Evolutionary conservation across 768 basidiomycete species (phyloP).

Genomic region (Tylopilus sp.): DNA sequence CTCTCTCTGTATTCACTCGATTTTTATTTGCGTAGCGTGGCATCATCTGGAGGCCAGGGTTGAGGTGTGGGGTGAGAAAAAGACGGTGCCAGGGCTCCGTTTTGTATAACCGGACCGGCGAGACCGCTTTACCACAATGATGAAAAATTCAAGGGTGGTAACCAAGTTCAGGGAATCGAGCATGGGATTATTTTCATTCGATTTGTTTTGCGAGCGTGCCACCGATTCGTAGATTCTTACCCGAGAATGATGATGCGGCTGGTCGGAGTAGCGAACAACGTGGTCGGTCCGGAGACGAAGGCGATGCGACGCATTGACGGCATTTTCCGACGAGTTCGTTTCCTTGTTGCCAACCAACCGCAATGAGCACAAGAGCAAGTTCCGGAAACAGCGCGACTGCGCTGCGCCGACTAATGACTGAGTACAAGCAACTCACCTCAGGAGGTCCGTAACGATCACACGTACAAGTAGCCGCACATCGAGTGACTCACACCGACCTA

Average conservation of each 20-base stretch:
- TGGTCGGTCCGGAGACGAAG: too few species aligned
- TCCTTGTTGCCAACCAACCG: background rate
- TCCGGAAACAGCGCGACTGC: constrained; percentile 62
- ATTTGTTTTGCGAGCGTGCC: too few species aligned
- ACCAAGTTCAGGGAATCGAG: background rate
- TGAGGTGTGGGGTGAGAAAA: constrained; percentile 9
- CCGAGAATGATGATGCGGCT: background rate
- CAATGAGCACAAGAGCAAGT: constrained; percentile 49
- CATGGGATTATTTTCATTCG: background rate
- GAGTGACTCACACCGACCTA: too few species aligned
- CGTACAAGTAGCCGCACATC: too few species aligned
- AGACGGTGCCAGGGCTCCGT: too few species aligned
- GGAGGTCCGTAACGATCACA: constrained; percentile 46
- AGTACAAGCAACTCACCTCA: constrained; percentile 83
- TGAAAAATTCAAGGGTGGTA: background rate
- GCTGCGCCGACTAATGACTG: constrained; percentile 84
- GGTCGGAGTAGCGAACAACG: background rate
- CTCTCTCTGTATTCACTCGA: too few species aligned
- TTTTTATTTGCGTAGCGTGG: background rate
- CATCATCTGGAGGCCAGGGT: background rate
- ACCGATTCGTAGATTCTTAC: background rate
- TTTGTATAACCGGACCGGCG: constrained; percentile 1
- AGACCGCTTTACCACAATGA: background rate
- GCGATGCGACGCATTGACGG: too few species aligned
- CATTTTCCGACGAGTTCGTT: too few species aligned